Base-by-base conservation (phyloP, 345 rosid genomes). In the Hypericum androsaemum region DNA sequence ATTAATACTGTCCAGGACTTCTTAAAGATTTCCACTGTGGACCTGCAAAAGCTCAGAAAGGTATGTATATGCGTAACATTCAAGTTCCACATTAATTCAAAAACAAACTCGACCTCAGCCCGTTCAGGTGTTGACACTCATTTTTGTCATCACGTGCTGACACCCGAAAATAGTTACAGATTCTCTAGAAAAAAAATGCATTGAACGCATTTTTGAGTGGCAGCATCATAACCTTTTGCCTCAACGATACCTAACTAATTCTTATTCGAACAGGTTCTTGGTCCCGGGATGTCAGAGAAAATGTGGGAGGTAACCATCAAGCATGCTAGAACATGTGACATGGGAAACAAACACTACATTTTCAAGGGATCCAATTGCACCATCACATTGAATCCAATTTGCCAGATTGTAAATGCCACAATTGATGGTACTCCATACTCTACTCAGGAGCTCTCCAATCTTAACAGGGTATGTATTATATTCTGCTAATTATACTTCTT, bases 1-100 rank as follows among this genome's bases (percentile, higher is more conserved):
- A 68, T 90, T 50, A 61, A 71, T 11, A 66, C 79, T 3, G 96
- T 90, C 4, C 96, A 86, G 70, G 96, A 90, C 41, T 84, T 90
- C 68, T 50, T 90, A 59, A 84, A 84, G 61, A 17, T 79, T 60
- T 76, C 79, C 6, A 73, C 61, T 15, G 74, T 86, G 46, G 77
- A 90, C 61, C 72, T 67, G 5, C 49, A 16, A 1, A 69, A 14
- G 47, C 92, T 90, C 28, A 76, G 80, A 70, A 52, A 1, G 71
- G 96, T 89, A 72, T n/a, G n/a, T n/a, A n/a, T n/a, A n/a, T n/a
- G n/a, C n/a, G n/a, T n/a, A n/a, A n/a, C n/a, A n/a, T n/a, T n/a
- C n/a, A n/a, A n/a, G n/a, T n/a, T n/a, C n/a, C n/a, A n/a, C n/a
- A n/a, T n/a, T n/a, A n/a, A n/a, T n/a, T n/a, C n/a, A n/a, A n/a